Percentiles rank a stretch among this genome's conserved stretches.
These are phyloP conservation scores for Glycine tomentella DNA, from an alignment of 306 rosid species.

Conservation along the genomic window DNA sequence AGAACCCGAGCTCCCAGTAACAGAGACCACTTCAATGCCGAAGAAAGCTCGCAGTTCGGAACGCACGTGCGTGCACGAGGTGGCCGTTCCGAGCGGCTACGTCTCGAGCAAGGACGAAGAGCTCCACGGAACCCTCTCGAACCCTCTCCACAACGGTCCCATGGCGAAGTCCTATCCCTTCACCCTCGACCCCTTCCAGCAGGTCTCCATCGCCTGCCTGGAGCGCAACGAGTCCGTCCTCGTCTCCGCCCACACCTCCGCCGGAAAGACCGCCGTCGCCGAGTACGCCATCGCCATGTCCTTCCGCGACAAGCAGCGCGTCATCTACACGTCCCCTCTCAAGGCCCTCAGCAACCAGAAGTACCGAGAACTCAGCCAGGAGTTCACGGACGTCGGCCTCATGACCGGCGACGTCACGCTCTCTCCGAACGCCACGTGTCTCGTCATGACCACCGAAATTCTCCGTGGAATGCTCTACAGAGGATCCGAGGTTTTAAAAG, in stretches of 20 bases:
- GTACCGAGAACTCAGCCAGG: slow-evolving; percentile 84
- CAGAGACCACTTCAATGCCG: background rate
- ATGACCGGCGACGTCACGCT: slow-evolving; percentile 98
- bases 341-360: slow-evolving; percentile 96
- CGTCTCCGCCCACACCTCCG: slow-evolving; percentile 98
- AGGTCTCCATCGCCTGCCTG: slow-evolving; percentile 82
- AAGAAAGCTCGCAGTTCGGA: slow-evolving; percentile 54
- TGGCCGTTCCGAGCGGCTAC: slow-evolving; percentile 82
- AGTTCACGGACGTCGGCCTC: slow-evolving; percentile 85
- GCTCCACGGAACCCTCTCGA: slow-evolving; percentile 76
- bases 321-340: slow-evolving; percentile 87
- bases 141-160: slow-evolving; percentile 66
- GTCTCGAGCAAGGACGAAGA: slow-evolving; percentile 62
- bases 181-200: slow-evolving; percentile 91
- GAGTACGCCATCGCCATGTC: slow-evolving; percentile 98
- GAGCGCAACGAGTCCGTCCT: slow-evolving; percentile 89
- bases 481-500: slow-evolving; percentile 90
- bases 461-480: slow-evolving; percentile 95
- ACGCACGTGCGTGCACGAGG: slow-evolving; percentile 93
- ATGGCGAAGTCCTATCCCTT: slow-evolving; percentile 77
- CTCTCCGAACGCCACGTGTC: slow-evolving; percentile 84
- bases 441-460: slow-evolving; percentile 94
- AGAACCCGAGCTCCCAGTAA: slow-evolving; percentile 37
- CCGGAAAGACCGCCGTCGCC: slow-evolving; percentile 96
- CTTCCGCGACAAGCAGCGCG: slow-evolving; percentile 88